A percentile compares a stretch with the other conserved stretches of the same genome.
Conservation (phyloP, 78 protist species). For the Planoprotostelium fungivorum region DNA sequence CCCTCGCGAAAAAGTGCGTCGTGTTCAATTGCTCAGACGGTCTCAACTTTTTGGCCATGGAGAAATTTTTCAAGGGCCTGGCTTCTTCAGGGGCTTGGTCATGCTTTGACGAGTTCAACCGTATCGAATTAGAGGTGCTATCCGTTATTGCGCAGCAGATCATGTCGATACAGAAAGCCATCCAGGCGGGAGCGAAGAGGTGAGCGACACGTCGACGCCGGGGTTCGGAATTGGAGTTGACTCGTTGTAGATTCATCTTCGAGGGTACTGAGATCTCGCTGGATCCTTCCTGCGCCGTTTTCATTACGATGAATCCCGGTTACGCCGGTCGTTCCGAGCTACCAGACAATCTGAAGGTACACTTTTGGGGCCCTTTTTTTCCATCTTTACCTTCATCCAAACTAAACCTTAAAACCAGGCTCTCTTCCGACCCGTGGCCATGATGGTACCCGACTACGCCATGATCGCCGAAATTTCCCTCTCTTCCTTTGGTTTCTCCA, state of each 20-base stretch:
- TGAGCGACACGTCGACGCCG: too few relatives aligned
- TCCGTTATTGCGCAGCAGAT: slow-evolving; percentile 57
- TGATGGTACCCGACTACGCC: slow-evolving; percentile 92
- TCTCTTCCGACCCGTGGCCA: slow-evolving; percentile 87
- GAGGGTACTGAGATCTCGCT: slow-evolving; percentile 70
- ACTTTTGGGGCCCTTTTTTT: slow-evolving; percentile 11
- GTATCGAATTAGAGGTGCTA: slow-evolving; percentile 74
- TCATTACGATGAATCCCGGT: slow-evolving; percentile 92
- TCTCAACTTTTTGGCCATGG: slow-evolving; percentile 55
- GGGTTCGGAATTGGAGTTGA: too few relatives aligned
- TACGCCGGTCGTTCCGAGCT: slow-evolving; percentile 88
- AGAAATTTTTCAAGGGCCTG: slow-evolving; percentile 80
- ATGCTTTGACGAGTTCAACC: slow-evolving; percentile 89
- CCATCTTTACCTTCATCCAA: background rate
- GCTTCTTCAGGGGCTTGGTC: slow-evolving; percentile 85
- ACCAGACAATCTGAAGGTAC: slow-evolving; percentile 88
- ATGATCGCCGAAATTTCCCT: slow-evolving; percentile 88
- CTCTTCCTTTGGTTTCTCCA: slow-evolving; percentile 78
- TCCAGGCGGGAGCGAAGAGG: slow-evolving; percentile 7
- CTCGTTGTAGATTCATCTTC: slow-evolving; percentile 58
- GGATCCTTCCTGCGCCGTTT: slow-evolving; percentile 58
- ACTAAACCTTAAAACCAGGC: background rate
- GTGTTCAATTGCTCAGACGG: slow-evolving; percentile 85
- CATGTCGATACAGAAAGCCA: slow-evolving; percentile 40
- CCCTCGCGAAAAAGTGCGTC: slow-evolving; percentile 73